phyloP scores from a whole-genome alignment of 75 land plant species.

The Picea glauca region DNA sequence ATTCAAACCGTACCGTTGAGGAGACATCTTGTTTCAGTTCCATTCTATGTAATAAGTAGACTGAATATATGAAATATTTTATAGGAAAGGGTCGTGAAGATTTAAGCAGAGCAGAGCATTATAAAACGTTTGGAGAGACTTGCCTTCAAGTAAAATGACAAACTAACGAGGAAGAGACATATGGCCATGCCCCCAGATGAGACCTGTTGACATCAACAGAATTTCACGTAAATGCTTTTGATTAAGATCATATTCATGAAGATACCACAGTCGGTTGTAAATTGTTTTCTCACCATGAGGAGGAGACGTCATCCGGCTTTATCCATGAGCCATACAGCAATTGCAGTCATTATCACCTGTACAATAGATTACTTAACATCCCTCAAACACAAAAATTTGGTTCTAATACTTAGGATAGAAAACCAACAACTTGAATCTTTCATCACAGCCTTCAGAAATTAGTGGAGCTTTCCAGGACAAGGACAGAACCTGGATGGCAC shows the following conservation, averaged over 20 bases:
- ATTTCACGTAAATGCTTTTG: not conserved
- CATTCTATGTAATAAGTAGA: not conserved
- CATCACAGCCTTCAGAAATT: no score
- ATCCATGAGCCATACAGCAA: slow-evolving; percentile 66
- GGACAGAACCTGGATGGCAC: slow-evolving; percentile 60
- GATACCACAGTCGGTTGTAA: not conserved
- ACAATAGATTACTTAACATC: not conserved
- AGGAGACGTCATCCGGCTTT: slow-evolving; percentile 75
- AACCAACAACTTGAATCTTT: no score
- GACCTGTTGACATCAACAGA: not conserved
- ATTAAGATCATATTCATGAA: not conserved
- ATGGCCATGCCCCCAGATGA: slow-evolving; percentile 12
- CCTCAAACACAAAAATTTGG: not conserved
- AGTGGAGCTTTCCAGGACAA: no score
- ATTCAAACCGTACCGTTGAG: not conserved
- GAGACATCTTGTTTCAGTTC: not conserved
- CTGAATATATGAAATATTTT: not conserved
- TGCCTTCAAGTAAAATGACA: slow-evolving; percentile 14
- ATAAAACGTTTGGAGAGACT: not conserved
- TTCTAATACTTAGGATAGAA: no score
- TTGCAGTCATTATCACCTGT: slow-evolving; percentile 72
- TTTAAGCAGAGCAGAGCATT: no score
- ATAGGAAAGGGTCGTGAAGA: not conserved
- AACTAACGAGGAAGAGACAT: slow-evolving; percentile 4
- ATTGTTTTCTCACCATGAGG: slow-evolving; percentile 48